Percentiles rank a stretch among this genome's conserved stretches.
These are phyloP conservation scores for Aspergillus ruber DNA, from an alignment of 2,329 filamentous ascomycete genomes.

Conservation along the genomic window DNA sequence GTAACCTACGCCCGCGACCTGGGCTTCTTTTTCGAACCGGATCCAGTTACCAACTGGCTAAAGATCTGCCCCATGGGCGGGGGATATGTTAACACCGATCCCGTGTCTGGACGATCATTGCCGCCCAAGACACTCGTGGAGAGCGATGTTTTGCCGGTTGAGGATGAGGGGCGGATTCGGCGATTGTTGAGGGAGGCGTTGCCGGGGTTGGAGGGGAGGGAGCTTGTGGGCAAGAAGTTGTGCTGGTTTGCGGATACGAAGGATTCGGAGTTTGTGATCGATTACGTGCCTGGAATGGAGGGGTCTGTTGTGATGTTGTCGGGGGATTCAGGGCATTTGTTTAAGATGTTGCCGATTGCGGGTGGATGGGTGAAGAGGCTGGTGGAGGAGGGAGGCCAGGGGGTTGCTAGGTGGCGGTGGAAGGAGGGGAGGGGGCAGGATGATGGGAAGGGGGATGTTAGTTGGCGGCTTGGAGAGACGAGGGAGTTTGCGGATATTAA, in stretches of 20 bases:
- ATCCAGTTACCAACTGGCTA: conserved; percentile 50
- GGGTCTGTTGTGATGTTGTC: conserved; percentile 46
- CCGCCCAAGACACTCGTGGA: conserved; percentile 32
- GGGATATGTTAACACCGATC: conserved; percentile 50
- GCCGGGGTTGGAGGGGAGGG: conserved; percentile 48
- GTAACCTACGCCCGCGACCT: conserved; percentile 57
- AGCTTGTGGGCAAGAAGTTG: conserved; percentile 51
- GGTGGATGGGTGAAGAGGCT: conserved; percentile 50
- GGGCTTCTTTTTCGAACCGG: conserved; percentile 61
- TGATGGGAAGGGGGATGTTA: conserved; percentile 42
- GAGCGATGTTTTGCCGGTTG: conserved; percentile 45
- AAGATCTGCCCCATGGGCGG: conserved; percentile 57
- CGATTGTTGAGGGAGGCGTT: conserved; percentile 48
- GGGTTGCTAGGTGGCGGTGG: conserved; percentile 47
- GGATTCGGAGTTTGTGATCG: conserved; percentile 56
- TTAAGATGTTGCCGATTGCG: conserved; percentile 58
- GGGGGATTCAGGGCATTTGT: conserved; percentile 57
- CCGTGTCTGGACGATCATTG: conserved; percentile 33
- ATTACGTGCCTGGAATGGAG: conserved; percentile 48
- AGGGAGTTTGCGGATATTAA: conserved; percentile 21
- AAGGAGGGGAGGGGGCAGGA: conserved; percentile 29
- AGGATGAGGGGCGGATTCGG: conserved; percentile 50
- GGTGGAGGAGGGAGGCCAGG: conserved; percentile 37
- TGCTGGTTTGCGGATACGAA: conserved; percentile 60
- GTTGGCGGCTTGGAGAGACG: conserved; percentile 41